Evolutionary conservation across 108 stramenopile species (phyloP), one percentile per base, ranked within the genome.

Genomic region (Cyclotella baltica): DNA sequence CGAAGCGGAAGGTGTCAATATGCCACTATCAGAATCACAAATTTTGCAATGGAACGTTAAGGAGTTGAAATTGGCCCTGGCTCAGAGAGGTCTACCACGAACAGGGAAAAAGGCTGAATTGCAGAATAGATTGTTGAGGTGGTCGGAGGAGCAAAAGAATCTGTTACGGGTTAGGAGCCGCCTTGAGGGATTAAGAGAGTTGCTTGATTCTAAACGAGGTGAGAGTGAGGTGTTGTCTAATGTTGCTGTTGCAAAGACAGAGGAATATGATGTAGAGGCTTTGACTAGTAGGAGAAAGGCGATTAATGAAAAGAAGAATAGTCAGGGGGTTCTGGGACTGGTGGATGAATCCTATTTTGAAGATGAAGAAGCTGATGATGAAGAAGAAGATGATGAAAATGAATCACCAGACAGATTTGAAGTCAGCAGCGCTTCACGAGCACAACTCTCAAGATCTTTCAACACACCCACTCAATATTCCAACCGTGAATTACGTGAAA

Each of bases 401-500:
- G 79, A 61, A 3, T 78, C 66, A 13, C 50, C 74, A 27, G 72
- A 79, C 16, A 33, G 34, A 31, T 72, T 18, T 34, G 53, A 51
- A 23, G 25, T 74, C 28, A 69, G 50, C 52, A 63, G 79, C 16
- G 87, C 85, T 25, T 91, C 86, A 62, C 66, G 86, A 18, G 62
- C 79, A 9, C 75, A 81, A 27, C 56, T 91, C 40, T 74, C 79
- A 34, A 73, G 85, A 57, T 80, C 86, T 10, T 86, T 90, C 64
- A 76, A 91, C 34, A 67, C 79, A 3, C 83, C 89, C 10, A 80
- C 88, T 25, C 81, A 36, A 20, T 87, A 78, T 59, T 81, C 89
- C 37, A 88, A 91, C 61, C 66, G 71, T 36, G 85, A 91, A 33
- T 81, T 89, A 33, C 80, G 88, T 25, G 85, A 90, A 72, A 73